Conservation (phyloP, 148 eudicot species). For the Rhododendron kiyosumense region DNA sequence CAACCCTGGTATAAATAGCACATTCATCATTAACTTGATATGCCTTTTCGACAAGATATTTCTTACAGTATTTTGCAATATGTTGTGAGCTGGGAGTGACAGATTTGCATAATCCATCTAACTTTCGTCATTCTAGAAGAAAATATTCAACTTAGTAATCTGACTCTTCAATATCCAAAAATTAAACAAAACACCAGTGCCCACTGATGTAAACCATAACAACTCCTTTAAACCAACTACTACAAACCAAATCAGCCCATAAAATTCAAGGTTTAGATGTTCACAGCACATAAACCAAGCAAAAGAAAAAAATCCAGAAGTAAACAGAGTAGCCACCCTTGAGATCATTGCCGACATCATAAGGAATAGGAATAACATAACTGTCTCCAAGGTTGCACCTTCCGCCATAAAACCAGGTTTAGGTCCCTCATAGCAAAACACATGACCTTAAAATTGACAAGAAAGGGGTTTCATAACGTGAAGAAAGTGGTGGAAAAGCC, state of each 20-base stretch:
- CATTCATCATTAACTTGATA: no score
- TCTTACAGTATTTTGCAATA: no score
- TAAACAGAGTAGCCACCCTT: constrained; percentile 32
- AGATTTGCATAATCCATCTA: no score
- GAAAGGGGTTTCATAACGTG: no score
- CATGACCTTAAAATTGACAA: no score
- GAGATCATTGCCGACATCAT: constrained; percentile 35
- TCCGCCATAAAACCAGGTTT: constrained; percentile 37
- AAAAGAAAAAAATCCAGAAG: background rate
- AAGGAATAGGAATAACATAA: constrained; percentile 39
- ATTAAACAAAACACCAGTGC: background rate
- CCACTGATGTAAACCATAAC: background rate
- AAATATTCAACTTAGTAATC: no score
- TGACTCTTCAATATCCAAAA: background rate
- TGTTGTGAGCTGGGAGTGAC: no score
- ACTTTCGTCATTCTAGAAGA: no score
- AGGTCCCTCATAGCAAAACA: constrained; percentile 9
- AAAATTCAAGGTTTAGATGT: background rate
- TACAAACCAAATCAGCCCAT: background rate
- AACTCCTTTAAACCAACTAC: background rate
- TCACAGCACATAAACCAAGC: background rate
- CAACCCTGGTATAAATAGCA: no score
- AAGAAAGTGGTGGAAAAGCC: no score
- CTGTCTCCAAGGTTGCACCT: constrained; percentile 38
- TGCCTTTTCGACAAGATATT: no score